Percentiles rank a stretch among this genome's conserved stretches.
Evolutionary conservation across 2,329 filamentous ascomycete species (phyloP).

Genomic region (Helicocarpus griseus): DNA sequence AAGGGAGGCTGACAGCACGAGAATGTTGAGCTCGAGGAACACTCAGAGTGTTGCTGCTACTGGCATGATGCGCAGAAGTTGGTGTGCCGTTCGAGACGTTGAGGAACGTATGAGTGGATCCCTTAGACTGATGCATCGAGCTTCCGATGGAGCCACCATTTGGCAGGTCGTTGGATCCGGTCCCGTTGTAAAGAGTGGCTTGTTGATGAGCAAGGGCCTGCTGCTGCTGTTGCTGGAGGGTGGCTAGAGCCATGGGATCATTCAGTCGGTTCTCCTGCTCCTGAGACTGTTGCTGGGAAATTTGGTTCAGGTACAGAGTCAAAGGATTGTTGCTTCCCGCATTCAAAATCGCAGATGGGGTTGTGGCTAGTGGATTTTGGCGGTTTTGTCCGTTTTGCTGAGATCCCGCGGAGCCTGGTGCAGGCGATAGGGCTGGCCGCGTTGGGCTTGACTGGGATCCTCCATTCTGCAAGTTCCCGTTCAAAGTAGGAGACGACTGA

Average conservation of each 20-base stretch:
- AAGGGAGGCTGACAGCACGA: slow-evolving; percentile 80
- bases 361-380: slow-evolving; percentile 47
- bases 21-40: slow-evolving; percentile 53
- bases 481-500: slow-evolving; percentile 47
- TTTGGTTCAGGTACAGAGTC: slow-evolving; percentile 85
- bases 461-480: slow-evolving; percentile 44
- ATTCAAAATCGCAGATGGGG: slow-evolving; percentile 67
- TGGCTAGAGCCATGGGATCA: slow-evolving; percentile 32
- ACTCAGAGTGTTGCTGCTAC: slow-evolving; percentile 48
- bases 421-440: slow-evolving; percentile 43
- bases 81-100: slow-evolving; percentile 46
- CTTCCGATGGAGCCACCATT: slow-evolving; percentile 40
- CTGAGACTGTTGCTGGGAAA: slow-evolving; percentile 49
- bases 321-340: slow-evolving; percentile 73
- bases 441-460: slow-evolving; percentile 53
- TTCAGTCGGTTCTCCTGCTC: slow-evolving; percentile 51
- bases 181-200: slow-evolving; percentile 67
- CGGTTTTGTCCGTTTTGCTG: slow-evolving; percentile 48
- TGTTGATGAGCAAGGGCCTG: slow-evolving; percentile 62
- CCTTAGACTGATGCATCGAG: slow-evolving; percentile 44
- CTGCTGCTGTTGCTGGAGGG: slow-evolving; percentile 53
- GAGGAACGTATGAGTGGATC: slow-evolving; percentile 55
- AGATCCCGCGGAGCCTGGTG: slow-evolving; percentile 44
- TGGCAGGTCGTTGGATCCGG: slow-evolving; percentile 54
- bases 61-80: slow-evolving; percentile 67